Evolutionary conservation across 2,329 filamentous ascomycete species (phyloP).

Genomic region (Lomentospora prolificans): DNA sequence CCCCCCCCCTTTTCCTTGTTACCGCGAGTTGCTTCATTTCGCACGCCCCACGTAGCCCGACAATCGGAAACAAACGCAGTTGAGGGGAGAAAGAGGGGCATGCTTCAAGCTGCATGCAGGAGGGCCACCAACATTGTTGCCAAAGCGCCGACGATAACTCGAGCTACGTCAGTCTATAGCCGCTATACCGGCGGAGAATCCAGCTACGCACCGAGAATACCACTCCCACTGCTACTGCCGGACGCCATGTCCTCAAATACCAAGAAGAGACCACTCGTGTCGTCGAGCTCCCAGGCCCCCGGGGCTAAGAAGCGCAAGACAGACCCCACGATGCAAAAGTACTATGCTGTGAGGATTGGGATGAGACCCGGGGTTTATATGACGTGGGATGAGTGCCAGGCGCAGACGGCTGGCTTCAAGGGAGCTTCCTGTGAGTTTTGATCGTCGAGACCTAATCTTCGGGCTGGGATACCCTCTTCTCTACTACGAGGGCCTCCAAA

Average conservation of each 20-base stretch:
- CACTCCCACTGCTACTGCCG: background rate
- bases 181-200: background rate
- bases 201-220: background rate
- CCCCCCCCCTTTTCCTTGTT: background rate
- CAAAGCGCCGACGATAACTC: background rate
- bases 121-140: background rate
- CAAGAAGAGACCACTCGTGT: conserved; percentile 2
- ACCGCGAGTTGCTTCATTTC: background rate
- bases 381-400: conserved; percentile 50
- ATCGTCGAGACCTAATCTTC: too few species aligned
- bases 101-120: background rate
- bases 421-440: conserved; percentile 61
- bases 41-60: background rate
- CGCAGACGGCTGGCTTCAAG: conserved; percentile 49
- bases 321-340: conserved; percentile 40
- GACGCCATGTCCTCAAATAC: background rate
- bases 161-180: background rate
- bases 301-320: conserved; percentile 36
- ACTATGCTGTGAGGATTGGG: conserved; percentile 52
- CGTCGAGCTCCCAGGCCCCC: background rate
- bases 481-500: too few species aligned
- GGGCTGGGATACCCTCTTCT: too few species aligned
- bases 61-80: background rate
- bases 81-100: background rate
- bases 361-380: conserved; percentile 50